Conservation (phyloP, 2,329 filamentous ascomycete genomes). For the Neonectria ditissima region DNA sequence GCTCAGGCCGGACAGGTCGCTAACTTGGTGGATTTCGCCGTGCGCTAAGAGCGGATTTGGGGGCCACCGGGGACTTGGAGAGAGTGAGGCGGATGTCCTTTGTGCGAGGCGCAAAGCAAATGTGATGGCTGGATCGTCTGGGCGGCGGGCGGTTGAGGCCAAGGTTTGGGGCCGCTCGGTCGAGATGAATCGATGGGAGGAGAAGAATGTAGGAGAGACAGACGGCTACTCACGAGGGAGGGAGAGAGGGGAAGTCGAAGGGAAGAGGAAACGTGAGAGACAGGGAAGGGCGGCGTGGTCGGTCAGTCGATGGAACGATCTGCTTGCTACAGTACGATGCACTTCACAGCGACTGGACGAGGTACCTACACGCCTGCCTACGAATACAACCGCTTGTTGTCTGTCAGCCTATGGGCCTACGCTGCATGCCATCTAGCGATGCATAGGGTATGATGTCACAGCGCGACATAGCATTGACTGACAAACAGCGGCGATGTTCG, state of each 20-base stretch:
- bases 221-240: neutral
- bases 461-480: neutral
- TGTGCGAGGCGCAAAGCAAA: neutral
- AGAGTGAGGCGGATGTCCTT: neutral
- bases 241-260: slow-evolving; percentile 15
- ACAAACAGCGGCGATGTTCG: neutral
- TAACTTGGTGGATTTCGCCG: slow-evolving; percentile 26
- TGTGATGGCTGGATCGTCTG: neutral
- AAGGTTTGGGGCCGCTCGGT: neutral
- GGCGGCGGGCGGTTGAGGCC: neutral
- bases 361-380: neutral
- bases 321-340: slow-evolving; percentile 1
- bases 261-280: slow-evolving; percentile 12
- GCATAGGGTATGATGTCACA: no score
- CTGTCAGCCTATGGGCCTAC: neutral
- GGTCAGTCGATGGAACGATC: slow-evolving; percentile 26
- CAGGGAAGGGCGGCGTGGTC: slow-evolving; percentile 13
- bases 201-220: neutral
- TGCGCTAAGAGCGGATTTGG: slow-evolving; percentile 25
- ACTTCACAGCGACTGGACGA: no score
- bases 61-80: neutral
- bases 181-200: slow-evolving; percentile 1
- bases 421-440: neutral
- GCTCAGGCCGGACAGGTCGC: slow-evolving; percentile 26
- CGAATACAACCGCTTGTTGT: neutral